Base-by-base conservation (phyloP, 768 basidiomycete species). In the Rhizopogon vinicolor region DNA sequence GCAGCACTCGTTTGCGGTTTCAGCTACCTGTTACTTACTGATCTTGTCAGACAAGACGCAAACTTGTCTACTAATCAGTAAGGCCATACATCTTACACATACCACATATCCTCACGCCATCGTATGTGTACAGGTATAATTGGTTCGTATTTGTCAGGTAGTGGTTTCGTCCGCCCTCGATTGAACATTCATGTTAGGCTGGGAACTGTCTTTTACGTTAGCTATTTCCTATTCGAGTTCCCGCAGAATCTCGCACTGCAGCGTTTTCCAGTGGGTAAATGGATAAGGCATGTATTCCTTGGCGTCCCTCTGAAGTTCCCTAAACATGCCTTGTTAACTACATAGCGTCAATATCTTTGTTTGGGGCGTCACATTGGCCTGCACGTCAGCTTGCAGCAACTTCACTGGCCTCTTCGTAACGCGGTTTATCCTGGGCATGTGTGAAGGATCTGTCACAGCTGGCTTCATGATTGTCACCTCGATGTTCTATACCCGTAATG, bases 401-500 rank as follows among this genome's bases (percentile, higher is more conserved):
- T 90, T 89, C 60, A 78, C 78, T 0, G 81, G 79, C 1, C 74
- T 90, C 1, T 81, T 90, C 54, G 77, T 76, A 13, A 82, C 83
- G 19, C 78, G 88, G 10, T 59, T 89, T 12, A 72, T 91, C 22
- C 69, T 91, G 5, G 89, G 89, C 31, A 78, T 83, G 70, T 90
- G 87, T 62, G 89, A 91, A 67, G 87, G 79, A 2, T 75, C 74
- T 4, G 81, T 87, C 60, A 89, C 88, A 0, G 84, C 89, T 1
- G 89, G 87, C 0, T 88, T 91, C 67, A 69, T 90, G 78, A 85
- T 90, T 51, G 83, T 89, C 53, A 87, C 75, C 40, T 81, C 84
- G 29, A 89, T 89, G 87, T 90, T 89, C 62, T 89, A 89, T 61
- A 89, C 86, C 0, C 78, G 84, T 50, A 81, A 68, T 7, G 88